These are phyloP conservation scores for Paecilomyces fulvus DNA, from an alignment of 2,329 filamentous ascomycete species.

Conservation along the genomic window DNA sequence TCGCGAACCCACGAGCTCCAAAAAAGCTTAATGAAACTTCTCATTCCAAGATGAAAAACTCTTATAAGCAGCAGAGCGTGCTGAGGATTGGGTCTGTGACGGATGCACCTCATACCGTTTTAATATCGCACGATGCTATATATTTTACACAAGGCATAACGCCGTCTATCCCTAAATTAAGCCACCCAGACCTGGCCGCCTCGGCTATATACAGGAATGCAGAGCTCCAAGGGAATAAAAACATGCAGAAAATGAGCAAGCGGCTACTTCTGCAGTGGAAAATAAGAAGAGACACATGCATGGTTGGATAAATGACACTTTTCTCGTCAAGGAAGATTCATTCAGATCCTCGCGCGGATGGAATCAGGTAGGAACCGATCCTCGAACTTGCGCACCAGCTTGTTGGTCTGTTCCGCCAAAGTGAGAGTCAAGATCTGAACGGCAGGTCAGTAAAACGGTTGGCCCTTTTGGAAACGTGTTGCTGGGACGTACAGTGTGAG, in stretches of 20 bases:
- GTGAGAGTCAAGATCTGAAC: conserved; percentile 73
- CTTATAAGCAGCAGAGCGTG: background rate
- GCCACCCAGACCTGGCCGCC: background rate
- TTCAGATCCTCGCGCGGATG: conserved; percentile 40
- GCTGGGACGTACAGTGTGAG: conserved; percentile 60
- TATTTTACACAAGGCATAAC: conserved; percentile 9
- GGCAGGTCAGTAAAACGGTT: conserved; percentile 12
- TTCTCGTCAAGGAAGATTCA: background rate
- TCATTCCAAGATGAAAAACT: background rate
- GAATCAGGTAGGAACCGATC: conserved; percentile 43
- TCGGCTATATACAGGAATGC: conserved; percentile 7
- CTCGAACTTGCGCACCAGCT: conserved; percentile 76
- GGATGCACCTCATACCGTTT: background rate
- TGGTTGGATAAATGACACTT: background rate
- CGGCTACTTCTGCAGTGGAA: background rate
- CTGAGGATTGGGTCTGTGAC: background rate
- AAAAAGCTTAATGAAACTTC: background rate
- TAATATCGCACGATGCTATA: conserved; percentile 2
- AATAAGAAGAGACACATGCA: background rate
- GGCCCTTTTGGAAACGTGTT: background rate
- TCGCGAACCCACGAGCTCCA: background rate
- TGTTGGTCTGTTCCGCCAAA: conserved; percentile 94
- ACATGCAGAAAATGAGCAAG: background rate
- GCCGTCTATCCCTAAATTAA: conserved; percentile 12
- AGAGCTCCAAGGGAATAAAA: conserved; percentile 1